phyloP scores from a whole-genome alignment of 176 grass and related monocot genomes.

The barley (Hordeum vulgare) region DNA sequence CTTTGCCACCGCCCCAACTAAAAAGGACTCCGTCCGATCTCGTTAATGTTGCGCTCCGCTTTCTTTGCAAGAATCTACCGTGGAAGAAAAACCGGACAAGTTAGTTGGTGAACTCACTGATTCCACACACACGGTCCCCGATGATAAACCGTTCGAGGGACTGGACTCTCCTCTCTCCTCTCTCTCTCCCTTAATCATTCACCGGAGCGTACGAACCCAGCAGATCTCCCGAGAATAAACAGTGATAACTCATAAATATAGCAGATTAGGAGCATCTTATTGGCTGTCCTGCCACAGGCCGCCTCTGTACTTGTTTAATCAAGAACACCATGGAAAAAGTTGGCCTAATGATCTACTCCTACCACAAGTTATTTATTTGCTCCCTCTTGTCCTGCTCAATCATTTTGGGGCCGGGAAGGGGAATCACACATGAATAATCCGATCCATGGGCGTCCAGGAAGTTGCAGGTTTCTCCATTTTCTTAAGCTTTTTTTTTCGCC shows the following conservation, averaged over 20 bases:
- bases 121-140: slow-evolving; percentile 31
- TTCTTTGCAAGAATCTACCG: slow-evolving; percentile 3
- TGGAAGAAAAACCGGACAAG: slow-evolving; percentile 15
- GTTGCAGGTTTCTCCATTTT: neutral
- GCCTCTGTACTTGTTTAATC: slow-evolving; percentile 46
- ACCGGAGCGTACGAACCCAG: slow-evolving; percentile 17
- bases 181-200: slow-evolving; percentile 17
- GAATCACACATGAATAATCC: slow-evolving; percentile 7
- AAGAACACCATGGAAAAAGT: slow-evolving; percentile 21
- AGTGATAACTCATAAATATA: slow-evolving; percentile 22
- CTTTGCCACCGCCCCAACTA: neutral
- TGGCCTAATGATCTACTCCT: slow-evolving; percentile 1
- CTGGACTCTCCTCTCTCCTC: neutral
- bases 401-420: slow-evolving; percentile 14
- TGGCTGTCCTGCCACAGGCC: slow-evolving; percentile 20
- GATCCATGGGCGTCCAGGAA: slow-evolving; percentile 31
- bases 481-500: neutral
- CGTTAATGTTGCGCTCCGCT: neutral
- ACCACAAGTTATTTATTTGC: neutral
- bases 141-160: slow-evolving; percentile 16
- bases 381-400: slow-evolving; percentile 30
- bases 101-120: slow-evolving; percentile 29
- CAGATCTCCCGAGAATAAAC: slow-evolving; percentile 51
- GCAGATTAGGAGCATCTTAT: slow-evolving; percentile 34
- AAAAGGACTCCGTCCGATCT: neutral